Evolutionary conservation across 208 protist species (phyloP).

Genomic region (Trypanosoma cruzi): DNA sequence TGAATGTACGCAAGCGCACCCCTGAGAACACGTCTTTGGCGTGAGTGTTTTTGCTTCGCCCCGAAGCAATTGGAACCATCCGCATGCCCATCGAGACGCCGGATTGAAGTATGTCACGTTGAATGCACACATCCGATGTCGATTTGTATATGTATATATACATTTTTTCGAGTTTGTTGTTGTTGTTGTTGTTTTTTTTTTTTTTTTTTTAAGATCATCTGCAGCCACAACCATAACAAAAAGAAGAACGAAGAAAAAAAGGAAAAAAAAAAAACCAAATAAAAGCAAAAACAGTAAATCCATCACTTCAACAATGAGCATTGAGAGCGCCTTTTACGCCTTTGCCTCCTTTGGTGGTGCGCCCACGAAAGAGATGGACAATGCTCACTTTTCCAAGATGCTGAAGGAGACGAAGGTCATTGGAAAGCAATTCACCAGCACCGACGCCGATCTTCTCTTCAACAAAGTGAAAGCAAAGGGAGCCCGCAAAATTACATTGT

Average conservation of each 20-base stretch:
- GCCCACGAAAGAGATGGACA: constrained; percentile 89
- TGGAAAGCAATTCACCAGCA: constrained; percentile 86
- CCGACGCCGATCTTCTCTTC: constrained; percentile 91
- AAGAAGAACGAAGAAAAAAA: no score
- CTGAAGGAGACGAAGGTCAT: constrained; percentile 92
- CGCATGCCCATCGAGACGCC: no score
- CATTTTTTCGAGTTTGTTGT: not conserved
- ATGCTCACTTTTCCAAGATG: constrained; percentile 92
- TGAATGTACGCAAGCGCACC: no score
- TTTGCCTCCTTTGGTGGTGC: constrained; percentile 90
- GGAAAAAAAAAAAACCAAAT: constrained; percentile 10
- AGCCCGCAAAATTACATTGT: constrained; percentile 82
- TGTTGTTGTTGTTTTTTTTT: constrained; percentile 13
- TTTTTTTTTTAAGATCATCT: constrained; percentile 9
- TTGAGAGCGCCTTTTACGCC: constrained; percentile 74
- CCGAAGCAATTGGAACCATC: no score
- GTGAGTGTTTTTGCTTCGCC: no score
- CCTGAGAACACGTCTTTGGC: no score
- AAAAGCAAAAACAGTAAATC: no score
- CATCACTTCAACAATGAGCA: constrained; percentile 14
- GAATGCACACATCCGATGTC: no score
- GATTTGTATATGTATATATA: no score
- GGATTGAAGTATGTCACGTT: no score
- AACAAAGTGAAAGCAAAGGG: constrained; percentile 92
- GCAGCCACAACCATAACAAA: not conserved